Conservation (phyloP, 768 basidiomycete species). For the Pleurotus cornucopiae region DNA sequence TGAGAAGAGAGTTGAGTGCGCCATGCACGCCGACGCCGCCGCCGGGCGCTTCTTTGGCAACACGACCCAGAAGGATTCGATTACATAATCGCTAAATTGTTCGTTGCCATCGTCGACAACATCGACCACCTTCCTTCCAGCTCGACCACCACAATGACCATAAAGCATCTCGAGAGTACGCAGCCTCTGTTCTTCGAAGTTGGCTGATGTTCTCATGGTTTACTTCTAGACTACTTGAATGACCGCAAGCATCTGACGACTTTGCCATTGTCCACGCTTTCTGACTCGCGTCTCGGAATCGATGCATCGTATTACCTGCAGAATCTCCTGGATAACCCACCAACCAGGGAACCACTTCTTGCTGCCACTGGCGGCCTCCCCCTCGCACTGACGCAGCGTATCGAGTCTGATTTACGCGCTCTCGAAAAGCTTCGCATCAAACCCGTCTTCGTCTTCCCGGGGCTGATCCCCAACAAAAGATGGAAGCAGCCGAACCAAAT, state of each 20-base stretch:
- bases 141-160: conserved; percentile 50
- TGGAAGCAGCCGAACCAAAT: conserved; percentile 55
- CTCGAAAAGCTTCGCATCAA: conserved; percentile 93
- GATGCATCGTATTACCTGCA: conserved; percentile 91
- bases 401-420: conserved; percentile 86
- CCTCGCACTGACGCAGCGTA: conserved; percentile 78
- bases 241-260: conserved; percentile 89
- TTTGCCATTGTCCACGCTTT: conserved; percentile 73
- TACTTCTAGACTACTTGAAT: conserved; percentile 63
- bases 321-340: conserved; percentile 67
- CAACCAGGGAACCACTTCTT: conserved; percentile 84
- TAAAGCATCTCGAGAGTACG: conserved; percentile 82
- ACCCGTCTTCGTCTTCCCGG: conserved; percentile 97
- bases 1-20: no score
- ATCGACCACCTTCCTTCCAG: not conserved
- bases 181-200: not conserved
- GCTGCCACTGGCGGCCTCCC: conserved; percentile 95
- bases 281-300: conserved; percentile 93
- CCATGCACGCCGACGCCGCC: no score
- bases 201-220: conserved; percentile 13
- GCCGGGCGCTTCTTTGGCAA: no score
- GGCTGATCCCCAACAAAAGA: conserved; percentile 74
- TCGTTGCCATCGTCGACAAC: conserved; percentile 8
- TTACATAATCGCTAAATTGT: conserved; percentile 5
- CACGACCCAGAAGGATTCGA: not conserved